Conservation (phyloP, 2,329 filamentous ascomycete species). For the Exophiala sp. region DNA sequence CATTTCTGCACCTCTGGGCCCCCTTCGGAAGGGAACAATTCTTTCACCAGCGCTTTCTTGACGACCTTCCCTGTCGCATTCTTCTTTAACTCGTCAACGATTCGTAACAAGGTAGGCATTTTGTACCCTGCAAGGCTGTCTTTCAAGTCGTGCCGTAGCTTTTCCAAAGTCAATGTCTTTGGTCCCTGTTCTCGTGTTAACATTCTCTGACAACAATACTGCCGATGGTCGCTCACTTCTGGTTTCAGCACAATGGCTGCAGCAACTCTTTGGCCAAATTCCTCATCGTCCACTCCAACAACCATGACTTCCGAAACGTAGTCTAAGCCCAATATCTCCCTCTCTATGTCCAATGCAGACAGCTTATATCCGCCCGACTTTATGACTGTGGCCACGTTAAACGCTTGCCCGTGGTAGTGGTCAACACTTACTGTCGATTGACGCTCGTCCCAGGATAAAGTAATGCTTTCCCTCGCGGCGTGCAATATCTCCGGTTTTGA, state of each 20-base stretch:
- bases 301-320: slow-evolving; percentile 48
- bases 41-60: slow-evolving; percentile 42
- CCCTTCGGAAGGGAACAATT: slow-evolving; percentile 33
- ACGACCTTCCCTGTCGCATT: slow-evolving; percentile 47
- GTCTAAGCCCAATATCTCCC: slow-evolving; percentile 43
- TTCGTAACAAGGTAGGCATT: slow-evolving; percentile 44
- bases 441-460: slow-evolving; percentile 46
- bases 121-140: slow-evolving; percentile 44
- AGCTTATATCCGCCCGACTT: slow-evolving; percentile 43
- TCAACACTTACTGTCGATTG: slow-evolving; percentile 36
- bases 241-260: slow-evolving; percentile 35
- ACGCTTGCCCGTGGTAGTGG: not conserved
- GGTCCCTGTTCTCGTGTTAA: not conserved
- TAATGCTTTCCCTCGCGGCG: slow-evolving; percentile 32
- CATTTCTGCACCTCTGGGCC: slow-evolving; percentile 30
- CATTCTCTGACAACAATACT: not conserved
- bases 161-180: slow-evolving; percentile 17
- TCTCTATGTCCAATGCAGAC: slow-evolving; percentile 48
- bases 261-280: slow-evolving; percentile 48
- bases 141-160: slow-evolving; percentile 41
- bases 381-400: slow-evolving; percentile 3
- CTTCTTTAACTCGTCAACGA: slow-evolving; percentile 46
- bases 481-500: slow-evolving; percentile 38
- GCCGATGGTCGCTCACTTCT: not conserved
- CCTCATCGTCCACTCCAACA: slow-evolving; percentile 46